phyloP scores from a whole-genome alignment of 2,329 filamentous ascomycete genomes.

The Fusarium mangiferae region DNA sequence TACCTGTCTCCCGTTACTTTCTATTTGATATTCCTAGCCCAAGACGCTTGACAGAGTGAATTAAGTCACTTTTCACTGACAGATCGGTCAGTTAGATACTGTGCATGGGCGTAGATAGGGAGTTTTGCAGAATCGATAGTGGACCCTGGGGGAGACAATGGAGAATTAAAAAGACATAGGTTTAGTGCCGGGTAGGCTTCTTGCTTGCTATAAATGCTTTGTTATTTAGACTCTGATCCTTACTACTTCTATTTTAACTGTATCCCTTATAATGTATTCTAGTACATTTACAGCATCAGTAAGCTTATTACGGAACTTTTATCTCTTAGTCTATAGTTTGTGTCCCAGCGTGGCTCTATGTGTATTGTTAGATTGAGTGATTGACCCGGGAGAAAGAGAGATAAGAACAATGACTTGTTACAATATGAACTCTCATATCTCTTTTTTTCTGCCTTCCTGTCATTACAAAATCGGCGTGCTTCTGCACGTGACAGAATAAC shows the following conservation, averaged over 20 bases:
- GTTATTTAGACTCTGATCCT: rapidly evolving
- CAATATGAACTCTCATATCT: background rate
- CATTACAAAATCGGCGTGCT: rapidly evolving
- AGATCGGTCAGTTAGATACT: rapidly evolving
- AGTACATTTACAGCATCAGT: too few species aligned
- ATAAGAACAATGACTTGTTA: background rate
- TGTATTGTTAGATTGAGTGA: too few species aligned
- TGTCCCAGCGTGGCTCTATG: too few species aligned
- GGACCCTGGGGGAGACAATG: background rate
- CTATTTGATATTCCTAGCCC: rapidly evolving
- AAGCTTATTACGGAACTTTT: too few species aligned
- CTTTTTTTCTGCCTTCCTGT: rapidly evolving
- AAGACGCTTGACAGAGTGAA: rapidly evolving
- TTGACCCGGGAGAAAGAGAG: too few species aligned
- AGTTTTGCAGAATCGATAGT: rapidly evolving
- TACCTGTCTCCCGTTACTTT: rapidly evolving
- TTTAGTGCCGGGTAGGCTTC: background rate
- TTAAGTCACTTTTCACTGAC: rapidly evolving
- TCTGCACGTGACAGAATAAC: background rate
- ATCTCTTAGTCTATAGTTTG: too few species aligned
- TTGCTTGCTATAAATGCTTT: background rate
- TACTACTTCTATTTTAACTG: rapidly evolving
- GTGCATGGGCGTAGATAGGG: rapidly evolving
- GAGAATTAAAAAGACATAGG: background rate
- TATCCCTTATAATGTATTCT: too few species aligned